phyloP scores from a whole-genome alignment of 768 basidiomycete species.

The Suillus cothurnatus region DNA sequence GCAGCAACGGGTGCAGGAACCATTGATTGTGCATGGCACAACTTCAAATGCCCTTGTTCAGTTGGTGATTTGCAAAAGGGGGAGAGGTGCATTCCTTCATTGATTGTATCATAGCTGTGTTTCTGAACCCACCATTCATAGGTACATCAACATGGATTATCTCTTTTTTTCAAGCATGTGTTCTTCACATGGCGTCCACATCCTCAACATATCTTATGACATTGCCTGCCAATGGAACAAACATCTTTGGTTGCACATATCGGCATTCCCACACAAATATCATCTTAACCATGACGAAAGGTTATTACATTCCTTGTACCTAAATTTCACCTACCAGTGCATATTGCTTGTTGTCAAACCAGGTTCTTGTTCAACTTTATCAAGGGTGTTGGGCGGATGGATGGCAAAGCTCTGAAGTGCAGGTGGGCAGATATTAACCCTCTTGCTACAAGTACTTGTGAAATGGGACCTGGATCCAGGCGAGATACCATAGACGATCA shows the following conservation, averaged over 20 bases:
- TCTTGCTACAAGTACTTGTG: constrained; percentile 30
- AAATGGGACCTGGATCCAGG: constrained; percentile 36
- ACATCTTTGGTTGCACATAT: constrained; percentile 10
- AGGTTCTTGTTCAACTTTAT: constrained; percentile 32
- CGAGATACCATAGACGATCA: constrained; percentile 38
- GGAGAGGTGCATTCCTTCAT: constrained; percentile 3
- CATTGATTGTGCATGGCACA: constrained; percentile 5
- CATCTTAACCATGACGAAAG: background rate
- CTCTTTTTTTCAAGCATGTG: background rate
- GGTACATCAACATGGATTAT: constrained; percentile 8
- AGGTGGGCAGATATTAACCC: constrained; percentile 37
- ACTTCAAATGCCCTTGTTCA: constrained; percentile 1
- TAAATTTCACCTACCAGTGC: constrained; percentile 38
- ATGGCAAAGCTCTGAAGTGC: constrained; percentile 40
- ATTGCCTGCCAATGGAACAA: constrained; percentile 30
- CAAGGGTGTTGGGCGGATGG: constrained; percentile 29
- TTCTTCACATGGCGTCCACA: background rate
- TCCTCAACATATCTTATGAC: constrained; percentile 16
- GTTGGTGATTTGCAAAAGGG: constrained; percentile 13
- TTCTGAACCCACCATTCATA: background rate
- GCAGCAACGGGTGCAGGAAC: constrained; percentile 13
- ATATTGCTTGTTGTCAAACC: constrained; percentile 28
- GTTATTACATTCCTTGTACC: constrained; percentile 29
- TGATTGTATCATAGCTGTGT: background rate
- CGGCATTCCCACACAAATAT: constrained; percentile 3